These are phyloP conservation scores for Aquilaria sinensis DNA, from an alignment of 345 rosid species.

Conservation along the genomic window DNA sequence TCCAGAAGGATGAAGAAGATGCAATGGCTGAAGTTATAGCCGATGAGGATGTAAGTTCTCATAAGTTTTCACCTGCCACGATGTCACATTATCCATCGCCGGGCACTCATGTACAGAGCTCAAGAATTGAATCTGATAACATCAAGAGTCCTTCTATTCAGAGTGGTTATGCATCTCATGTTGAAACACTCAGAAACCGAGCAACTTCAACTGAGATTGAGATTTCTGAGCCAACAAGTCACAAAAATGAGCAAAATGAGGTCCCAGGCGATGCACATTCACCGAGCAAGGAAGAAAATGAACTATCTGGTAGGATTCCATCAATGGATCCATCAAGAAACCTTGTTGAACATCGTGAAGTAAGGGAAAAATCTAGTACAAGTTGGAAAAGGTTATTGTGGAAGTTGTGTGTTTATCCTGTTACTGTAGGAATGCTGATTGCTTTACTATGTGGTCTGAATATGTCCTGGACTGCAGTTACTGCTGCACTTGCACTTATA, in stretches of 20 bases:
- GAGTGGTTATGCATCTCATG: conserved; percentile 9
- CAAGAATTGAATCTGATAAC: conserved; percentile 26
- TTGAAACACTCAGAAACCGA: conserved; percentile 41
- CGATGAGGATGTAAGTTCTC: conserved; percentile 47
- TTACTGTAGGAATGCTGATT: conserved; percentile 62
- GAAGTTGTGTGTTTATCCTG: conserved; percentile 61
- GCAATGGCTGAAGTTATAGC: conserved; percentile 25
- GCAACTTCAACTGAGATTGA: conserved; percentile 31
- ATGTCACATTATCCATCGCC: conserved; percentile 41
- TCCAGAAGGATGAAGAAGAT: conserved; percentile 50
- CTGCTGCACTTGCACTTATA: conserved; percentile 77
- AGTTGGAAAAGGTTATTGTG: conserved; percentile 49
- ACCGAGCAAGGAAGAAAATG: conserved; percentile 21
- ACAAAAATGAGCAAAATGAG: conserved; percentile 19
- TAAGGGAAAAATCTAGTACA: conserved; percentile 11
- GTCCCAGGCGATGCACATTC: conserved; percentile 12
- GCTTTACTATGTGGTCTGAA: conserved; percentile 65
- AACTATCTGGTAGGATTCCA: conserved; percentile 5
- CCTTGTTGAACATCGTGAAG: conserved; percentile 1
- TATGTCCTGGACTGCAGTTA: conserved; percentile 89
- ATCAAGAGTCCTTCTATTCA: conserved; percentile 16
- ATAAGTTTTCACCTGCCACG: conserved; percentile 72
- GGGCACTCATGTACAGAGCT: conserved; percentile 37
- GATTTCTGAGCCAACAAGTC: conserved; percentile 12
- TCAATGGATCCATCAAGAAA: conserved; percentile 10